Evolutionary conservation across 2,329 filamentous ascomycete species (phyloP), one percentile per base, ranked within the genome.

Genomic region (Blastomyces emzantsi): DNA sequence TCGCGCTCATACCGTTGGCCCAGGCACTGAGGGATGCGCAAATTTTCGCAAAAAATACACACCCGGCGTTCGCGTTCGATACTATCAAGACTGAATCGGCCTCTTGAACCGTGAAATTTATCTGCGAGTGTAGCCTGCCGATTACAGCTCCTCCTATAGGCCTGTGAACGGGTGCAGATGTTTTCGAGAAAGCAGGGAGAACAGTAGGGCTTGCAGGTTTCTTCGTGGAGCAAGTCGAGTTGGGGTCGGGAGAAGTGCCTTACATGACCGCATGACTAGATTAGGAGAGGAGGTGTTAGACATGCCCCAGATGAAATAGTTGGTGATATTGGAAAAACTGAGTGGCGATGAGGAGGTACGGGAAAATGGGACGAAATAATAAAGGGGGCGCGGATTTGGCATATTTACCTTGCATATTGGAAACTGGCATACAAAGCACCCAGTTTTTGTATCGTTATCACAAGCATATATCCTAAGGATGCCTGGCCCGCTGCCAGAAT

Each of bases 381-480:
- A 3, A 11, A 39, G 28, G 4, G 19, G 9, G 13, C 17, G n/a
- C 36, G 39, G 39, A 51, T 4, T 28, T 17, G 22, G 19, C 56
- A 25, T 58, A 30, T 30, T 30, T 30, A 58, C 61, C 13, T 25
- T 19, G 22, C 56, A 62, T 19, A 55, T n/a, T 15, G 51, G 43
- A n/a, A 41, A 22, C 11, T 6, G 19, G 61, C 61, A 63, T 22
- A 52, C 54, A n/a, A 30, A 47, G 45, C 61, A 63, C 25, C 19
- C 22, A 13, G 22, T n/a, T n/a, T 49, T 63, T 9, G 60, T 54
- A 30, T 3, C 19, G 17, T 15, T n/a, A 30, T 45, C 39, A 52
- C 61, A 63, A 17, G 61, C 22, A 39, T 63, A 63, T 41, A 30
- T 60, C 41, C 36, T 36, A 19, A 59, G 36, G 1, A 63, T 47